Conservation (phyloP, 1,284 basidiomycete genomes). For the Agroathelia rolfsii region DNA sequence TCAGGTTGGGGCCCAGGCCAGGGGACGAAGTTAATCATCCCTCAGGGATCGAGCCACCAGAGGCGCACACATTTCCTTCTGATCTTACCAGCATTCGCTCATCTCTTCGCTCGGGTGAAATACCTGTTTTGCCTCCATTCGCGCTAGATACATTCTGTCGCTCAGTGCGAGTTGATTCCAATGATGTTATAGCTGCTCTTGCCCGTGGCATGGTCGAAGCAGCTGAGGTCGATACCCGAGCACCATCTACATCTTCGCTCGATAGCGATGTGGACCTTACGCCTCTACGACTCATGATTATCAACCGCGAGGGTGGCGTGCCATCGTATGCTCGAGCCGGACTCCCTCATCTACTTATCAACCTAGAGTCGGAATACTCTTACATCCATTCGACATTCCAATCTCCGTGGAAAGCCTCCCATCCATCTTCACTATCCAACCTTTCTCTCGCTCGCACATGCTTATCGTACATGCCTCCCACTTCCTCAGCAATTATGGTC, state of each 20-base stretch:
- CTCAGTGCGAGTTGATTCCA: constrained; percentile 79
- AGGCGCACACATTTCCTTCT: constrained; percentile 66
- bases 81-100: constrained; percentile 80
- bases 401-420: constrained; percentile 63
- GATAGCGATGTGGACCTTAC: constrained; percentile 63
- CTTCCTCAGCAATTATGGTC: constrained; percentile 91
- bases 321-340: constrained; percentile 95
- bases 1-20: constrained; percentile 73
- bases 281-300: constrained; percentile 92
- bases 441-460: constrained; percentile 84
- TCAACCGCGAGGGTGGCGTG: constrained; percentile 94
- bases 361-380: constrained; percentile 80
- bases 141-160: constrained; percentile 88
- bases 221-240: constrained; percentile 29
- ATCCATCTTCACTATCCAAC: constrained; percentile 85
- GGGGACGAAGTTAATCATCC: constrained; percentile 34
- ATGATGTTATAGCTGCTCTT: constrained; percentile 85
- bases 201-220: constrained; percentile 80
- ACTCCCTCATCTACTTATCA: constrained; percentile 93
- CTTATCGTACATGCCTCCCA: constrained; percentile 85
- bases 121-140: constrained; percentile 92
- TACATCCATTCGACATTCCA: constrained; percentile 87
- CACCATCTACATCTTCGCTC: constrained; percentile 25
- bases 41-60: constrained; percentile 40
- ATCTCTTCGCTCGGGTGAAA: constrained; percentile 86